A percentile compares a stretch with the other conserved stretches of the same genome.
phyloP scores from a whole-genome alignment of 148 eudicot genomes.

The Salicornia ramosissima region DNA sequence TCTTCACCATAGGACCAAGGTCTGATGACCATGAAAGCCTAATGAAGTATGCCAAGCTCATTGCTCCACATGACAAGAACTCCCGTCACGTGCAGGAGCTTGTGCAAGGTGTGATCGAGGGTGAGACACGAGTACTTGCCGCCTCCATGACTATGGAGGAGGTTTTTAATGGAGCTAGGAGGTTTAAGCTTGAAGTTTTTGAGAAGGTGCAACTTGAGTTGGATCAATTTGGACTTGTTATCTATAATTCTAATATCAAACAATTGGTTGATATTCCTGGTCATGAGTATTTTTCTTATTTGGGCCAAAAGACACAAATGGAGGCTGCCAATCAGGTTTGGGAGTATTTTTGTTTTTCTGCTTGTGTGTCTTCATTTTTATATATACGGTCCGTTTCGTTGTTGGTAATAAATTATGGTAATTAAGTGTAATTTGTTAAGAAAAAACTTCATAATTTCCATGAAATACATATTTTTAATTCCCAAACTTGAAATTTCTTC shows the following conservation, averaged over 20 bases:
- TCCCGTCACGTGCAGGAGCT: constrained; percentile 39
- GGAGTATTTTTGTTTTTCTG: too few relatives aligned
- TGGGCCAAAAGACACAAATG: constrained; percentile 53
- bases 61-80: constrained; percentile 44
- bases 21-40: constrained; percentile 30
- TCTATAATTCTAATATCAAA: constrained; percentile 51
- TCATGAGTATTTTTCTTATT: constrained; percentile 52
- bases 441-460: too few relatives aligned
- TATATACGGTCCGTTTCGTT: too few relatives aligned
- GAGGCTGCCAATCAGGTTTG: constrained; percentile 48
- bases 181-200: constrained; percentile 41
- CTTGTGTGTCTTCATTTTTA: too few relatives aligned
- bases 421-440: too few relatives aligned
- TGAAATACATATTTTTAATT: too few relatives aligned
- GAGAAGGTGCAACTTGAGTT: constrained; percentile 48
- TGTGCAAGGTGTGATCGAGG: constrained; percentile 48
- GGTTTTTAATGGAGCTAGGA: constrained; percentile 39
- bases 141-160: constrained; percentile 61
- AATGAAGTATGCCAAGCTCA: constrained; percentile 38
- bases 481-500: too few relatives aligned
- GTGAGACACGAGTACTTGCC: constrained; percentile 49
- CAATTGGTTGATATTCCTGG: constrained; percentile 51
- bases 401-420: too few relatives aligned
- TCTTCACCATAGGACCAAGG: constrained; percentile 48
- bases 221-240: constrained; percentile 41